Conservation (phyloP, 176 grass and related monocot genomes). For the Juncus effusus region DNA sequence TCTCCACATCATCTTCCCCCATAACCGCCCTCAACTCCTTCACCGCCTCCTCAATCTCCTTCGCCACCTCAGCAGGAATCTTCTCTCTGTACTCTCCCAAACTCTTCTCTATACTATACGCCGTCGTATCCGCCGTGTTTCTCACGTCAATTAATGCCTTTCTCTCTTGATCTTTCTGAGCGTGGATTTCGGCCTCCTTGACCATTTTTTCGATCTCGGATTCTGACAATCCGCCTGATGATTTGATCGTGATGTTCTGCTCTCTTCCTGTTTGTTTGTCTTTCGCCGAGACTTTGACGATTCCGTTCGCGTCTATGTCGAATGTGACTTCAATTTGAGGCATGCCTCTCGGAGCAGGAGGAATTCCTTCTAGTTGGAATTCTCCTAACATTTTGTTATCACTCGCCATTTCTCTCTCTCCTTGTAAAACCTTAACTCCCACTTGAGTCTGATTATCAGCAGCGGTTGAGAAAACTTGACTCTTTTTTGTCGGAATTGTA, state of each 20-base stretch:
- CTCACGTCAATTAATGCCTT: constrained; percentile 77
- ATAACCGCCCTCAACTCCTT: constrained; percentile 80
- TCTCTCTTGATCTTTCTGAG: constrained; percentile 86
- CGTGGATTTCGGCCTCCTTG: constrained; percentile 81
- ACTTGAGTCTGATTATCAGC: constrained; percentile 88
- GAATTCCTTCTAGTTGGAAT: constrained; percentile 88
- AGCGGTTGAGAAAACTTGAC: constrained; percentile 87
- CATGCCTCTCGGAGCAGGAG: constrained; percentile 84
- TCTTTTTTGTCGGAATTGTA: constrained; percentile 98
- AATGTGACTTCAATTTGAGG: constrained; percentile 92
- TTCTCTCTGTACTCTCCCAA: constrained; percentile 84
- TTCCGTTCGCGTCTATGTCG: constrained; percentile 94
- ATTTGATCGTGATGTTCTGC: constrained; percentile 95
- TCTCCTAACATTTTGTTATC: constrained; percentile 97
- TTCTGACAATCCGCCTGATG: constrained; percentile 87
- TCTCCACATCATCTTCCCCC: constrained; percentile 59
- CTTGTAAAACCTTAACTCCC: constrained; percentile 86
- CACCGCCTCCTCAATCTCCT: constrained; percentile 60
- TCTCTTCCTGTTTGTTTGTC: constrained; percentile 84
- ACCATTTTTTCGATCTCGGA: constrained; percentile 93
- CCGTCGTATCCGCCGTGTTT: constrained; percentile 83
- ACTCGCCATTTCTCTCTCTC: constrained; percentile 93
- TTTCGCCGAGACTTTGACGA: constrained; percentile 92
- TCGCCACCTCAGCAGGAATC: constrained; percentile 64
- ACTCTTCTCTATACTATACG: constrained; percentile 93